Base-by-base conservation (phyloP, 139 green algal genomes). In the Chlorella vulgaris region DNA sequence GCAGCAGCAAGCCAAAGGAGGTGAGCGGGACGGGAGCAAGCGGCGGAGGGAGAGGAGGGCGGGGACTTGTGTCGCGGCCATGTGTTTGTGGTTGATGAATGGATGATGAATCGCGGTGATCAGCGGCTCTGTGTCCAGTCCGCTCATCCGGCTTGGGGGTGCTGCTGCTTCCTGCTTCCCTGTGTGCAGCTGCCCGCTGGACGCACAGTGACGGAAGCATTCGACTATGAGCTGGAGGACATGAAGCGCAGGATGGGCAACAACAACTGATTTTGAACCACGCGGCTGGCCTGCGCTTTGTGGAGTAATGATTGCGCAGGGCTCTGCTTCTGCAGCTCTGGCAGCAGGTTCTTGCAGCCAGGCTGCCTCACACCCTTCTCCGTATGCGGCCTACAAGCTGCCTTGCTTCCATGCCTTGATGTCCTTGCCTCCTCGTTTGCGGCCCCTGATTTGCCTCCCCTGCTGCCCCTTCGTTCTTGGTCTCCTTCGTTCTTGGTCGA, bases 181-280 rank as follows among this genome's bases (percentile, higher is more conserved):
- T 28, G 4, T 51, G 10, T 65, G 73, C 73, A 79, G 73, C 47
- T 88, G 66, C 83, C 82, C n/a, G 35, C 65, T 28, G 82, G 76
- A 19, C 73, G 82, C 28, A 55, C 58, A 33, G 29, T 95, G 22
- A 89, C 86, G 76, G 94, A 98, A 70, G 94, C 94, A 0, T 19
- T 80, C 28, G 73, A 79, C 36, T 67, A 69, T 13, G 75, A 81
- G 39, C 60, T 71, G 28, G 19, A 81, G 39, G 75, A 81, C 29
- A 62, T 81, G 75, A 81, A 79, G 73, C 36, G 38, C 29, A 39
- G 28, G 19, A 67, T 79, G 73, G 38, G 15, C 18, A 28, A 65
- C 55, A 21, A 21, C 55, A 65, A 65, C 55, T 65, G 55, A 65
- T 55, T 55, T 10, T 55, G 13, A 55, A 55, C 47, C 15, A 15